Percentiles rank a stretch among this genome's conserved stretches.
These are phyloP conservation scores for Kitagawia praeruptora DNA, from an alignment of 129 eudicot species.

Conservation along the genomic window DNA sequence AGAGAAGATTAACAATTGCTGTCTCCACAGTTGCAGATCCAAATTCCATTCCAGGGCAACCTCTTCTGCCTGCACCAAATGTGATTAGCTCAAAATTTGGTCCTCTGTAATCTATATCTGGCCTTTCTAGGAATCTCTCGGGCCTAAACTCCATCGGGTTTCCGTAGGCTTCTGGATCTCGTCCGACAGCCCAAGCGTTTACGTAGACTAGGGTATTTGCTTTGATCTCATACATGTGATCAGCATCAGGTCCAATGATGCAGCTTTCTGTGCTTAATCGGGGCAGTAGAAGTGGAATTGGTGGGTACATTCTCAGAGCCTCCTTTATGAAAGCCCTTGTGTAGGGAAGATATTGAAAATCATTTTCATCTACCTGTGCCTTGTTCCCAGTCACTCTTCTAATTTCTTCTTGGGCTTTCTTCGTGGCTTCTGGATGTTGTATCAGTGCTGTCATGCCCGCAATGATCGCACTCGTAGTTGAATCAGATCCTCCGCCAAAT, in stretches of 20 bases:
- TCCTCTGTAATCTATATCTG: background rate
- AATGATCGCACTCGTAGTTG: background rate
- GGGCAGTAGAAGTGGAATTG: background rate
- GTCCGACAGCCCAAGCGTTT: background rate
- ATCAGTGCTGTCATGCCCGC: background rate
- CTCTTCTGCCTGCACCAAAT: background rate
- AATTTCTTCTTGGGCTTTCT: conserved; percentile 1
- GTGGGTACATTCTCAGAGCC: background rate
- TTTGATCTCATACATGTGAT: background rate
- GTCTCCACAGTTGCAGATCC: background rate
- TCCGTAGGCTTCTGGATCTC: background rate
- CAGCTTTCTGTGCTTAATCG: background rate
- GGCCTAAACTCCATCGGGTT: background rate
- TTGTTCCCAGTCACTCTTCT: background rate
- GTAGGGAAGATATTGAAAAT: background rate
- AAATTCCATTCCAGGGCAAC: background rate
- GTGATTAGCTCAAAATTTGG: background rate
- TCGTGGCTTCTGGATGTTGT: background rate
- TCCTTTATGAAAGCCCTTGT: background rate
- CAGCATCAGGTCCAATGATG: background rate
- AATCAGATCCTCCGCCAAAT: background rate
- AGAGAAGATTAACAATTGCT: background rate
- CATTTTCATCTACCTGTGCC: background rate
- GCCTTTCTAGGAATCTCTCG: background rate
- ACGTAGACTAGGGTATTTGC: background rate